Percentiles rank a stretch among this genome's conserved stretches.
These are phyloP conservation scores for Peziza echinospora DNA, from an alignment of 495 filamentous ascomycete genomes.

Conservation along the genomic window DNA sequence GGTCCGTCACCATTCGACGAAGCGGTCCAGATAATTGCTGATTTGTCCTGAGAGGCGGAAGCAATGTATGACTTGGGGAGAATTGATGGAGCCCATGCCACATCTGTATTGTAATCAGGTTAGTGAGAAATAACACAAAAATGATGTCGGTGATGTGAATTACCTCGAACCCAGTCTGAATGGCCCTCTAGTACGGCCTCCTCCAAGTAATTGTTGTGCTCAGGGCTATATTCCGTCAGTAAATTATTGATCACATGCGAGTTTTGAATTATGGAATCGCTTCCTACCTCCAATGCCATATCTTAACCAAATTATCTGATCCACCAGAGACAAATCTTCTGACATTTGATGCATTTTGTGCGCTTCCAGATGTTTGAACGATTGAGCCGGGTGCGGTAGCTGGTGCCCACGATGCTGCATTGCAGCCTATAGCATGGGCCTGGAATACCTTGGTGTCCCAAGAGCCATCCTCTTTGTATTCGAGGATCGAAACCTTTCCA, in stretches of 20 bases:
- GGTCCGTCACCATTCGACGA: slow-evolving; percentile 27
- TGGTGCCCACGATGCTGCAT: slow-evolving; percentile 88
- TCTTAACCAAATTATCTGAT: slow-evolving; percentile 74
- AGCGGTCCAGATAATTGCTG: slow-evolving; percentile 81
- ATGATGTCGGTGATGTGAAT: neutral
- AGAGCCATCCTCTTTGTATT: slow-evolving; percentile 85
- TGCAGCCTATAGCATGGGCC: slow-evolving; percentile 81
- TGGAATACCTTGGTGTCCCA: slow-evolving; percentile 65
- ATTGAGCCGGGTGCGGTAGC: slow-evolving; percentile 57
- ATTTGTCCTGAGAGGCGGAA: slow-evolving; percentile 84
- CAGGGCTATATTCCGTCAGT: slow-evolving; percentile 21
- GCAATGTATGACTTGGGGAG: slow-evolving; percentile 91
- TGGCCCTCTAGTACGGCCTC: slow-evolving; percentile 45
- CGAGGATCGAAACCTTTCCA: slow-evolving; percentile 76
- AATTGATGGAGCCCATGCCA: slow-evolving; percentile 87
- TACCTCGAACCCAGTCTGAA: slow-evolving; percentile 70
- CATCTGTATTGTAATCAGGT: slow-evolving; percentile 29
- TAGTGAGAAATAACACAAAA: neutral
- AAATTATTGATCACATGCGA: neutral
- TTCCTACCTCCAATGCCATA: slow-evolving; percentile 42
- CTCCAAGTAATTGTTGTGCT: slow-evolving; percentile 33
- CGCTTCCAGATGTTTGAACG: slow-evolving; percentile 33
- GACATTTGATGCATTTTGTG: slow-evolving; percentile 34
- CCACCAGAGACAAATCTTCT: slow-evolving; percentile 83
- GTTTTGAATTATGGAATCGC: neutral